Evolutionary conservation across 2,329 filamentous ascomycete species (phyloP).

Genomic region (Talaromyces sp.): DNA sequence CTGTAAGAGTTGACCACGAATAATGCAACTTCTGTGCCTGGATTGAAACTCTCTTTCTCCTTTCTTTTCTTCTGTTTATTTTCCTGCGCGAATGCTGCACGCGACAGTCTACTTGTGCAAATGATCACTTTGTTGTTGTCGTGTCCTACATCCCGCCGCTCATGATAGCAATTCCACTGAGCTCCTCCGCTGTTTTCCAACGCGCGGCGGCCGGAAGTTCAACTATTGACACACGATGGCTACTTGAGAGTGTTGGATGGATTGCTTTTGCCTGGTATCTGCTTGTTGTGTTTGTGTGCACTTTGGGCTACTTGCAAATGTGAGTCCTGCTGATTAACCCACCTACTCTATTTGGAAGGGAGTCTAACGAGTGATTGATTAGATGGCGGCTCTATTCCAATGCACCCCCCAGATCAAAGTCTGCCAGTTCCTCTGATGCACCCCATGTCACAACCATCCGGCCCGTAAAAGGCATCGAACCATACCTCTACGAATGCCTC

Average conservation of each 20-base stretch:
- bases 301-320: slow-evolving; percentile 60
- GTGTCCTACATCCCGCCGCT: slow-evolving; percentile 13
- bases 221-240: slow-evolving; percentile 21
- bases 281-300: slow-evolving; percentile 54
- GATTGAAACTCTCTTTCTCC: background rate
- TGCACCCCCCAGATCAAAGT: slow-evolving; percentile 37
- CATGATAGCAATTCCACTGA: slow-evolving; percentile 21
- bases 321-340: slow-evolving; percentile 32
- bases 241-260: slow-evolving; percentile 45
- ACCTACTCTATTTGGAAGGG: background rate
- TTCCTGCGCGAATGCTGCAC: background rate
- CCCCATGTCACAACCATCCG: slow-evolving; percentile 88
- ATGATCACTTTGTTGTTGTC: background rate
- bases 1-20: background rate
- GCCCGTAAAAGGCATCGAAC: slow-evolving; percentile 88
- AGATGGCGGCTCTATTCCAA: slow-evolving; percentile 56
- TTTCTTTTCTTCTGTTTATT: background rate
- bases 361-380: background rate
- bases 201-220: slow-evolving; percentile 19
- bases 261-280: slow-evolving; percentile 54
- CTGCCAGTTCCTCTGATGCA: slow-evolving; percentile 49
- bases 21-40: background rate
- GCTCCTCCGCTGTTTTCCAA: slow-evolving; percentile 19
- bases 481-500: slow-evolving; percentile 86
- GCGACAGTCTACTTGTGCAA: background rate